A percentile compares a stretch with the other conserved stretches of the same genome.
Conservation (phyloP, 2,329 filamentous ascomycete species). For the Neonectria hederae region DNA sequence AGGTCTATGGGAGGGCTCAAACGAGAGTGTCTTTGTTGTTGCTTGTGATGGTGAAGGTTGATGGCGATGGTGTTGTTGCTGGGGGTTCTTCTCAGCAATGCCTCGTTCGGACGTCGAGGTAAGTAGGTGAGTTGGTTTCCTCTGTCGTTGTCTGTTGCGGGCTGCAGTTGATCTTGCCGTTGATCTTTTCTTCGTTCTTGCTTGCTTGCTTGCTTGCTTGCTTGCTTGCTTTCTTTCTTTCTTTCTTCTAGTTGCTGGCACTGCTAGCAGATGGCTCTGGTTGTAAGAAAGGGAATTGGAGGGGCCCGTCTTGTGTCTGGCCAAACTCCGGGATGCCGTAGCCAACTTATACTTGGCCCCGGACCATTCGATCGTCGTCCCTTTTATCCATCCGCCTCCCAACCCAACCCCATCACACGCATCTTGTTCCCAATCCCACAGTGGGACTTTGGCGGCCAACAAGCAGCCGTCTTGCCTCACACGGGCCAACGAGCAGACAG, state of each 20-base stretch:
- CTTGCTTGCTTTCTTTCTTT: no score
- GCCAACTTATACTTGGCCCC: slow-evolving; percentile 53
- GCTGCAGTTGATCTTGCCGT: not conserved
- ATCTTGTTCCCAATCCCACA: slow-evolving; percentile 13
- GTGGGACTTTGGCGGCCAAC: slow-evolving; percentile 46
- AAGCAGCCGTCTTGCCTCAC: slow-evolving; percentile 38
- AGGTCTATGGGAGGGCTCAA: not conserved
- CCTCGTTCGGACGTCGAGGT: not conserved
- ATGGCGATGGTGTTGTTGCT: not conserved
- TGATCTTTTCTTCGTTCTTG: not conserved
- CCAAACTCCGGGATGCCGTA: slow-evolving; percentile 36
- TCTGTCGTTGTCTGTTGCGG: not conserved
- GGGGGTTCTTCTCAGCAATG: not conserved
- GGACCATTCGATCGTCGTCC: slow-evolving; percentile 38
- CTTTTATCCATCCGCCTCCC: slow-evolving; percentile 36
- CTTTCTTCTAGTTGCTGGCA: not conserved
- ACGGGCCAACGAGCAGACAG: slow-evolving; percentile 40
- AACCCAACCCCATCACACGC: not conserved
- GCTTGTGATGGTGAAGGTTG: not conserved
- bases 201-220: not conserved
- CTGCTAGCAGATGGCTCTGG: not conserved
- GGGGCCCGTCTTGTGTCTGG: not conserved
- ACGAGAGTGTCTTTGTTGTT: not conserved
- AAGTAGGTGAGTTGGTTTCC: not conserved
- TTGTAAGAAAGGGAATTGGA: slow-evolving; percentile 3